These are phyloP conservation scores for Citrus unshiu DNA, from an alignment of 345 rosid genomes.

Conservation along the genomic window DNA sequence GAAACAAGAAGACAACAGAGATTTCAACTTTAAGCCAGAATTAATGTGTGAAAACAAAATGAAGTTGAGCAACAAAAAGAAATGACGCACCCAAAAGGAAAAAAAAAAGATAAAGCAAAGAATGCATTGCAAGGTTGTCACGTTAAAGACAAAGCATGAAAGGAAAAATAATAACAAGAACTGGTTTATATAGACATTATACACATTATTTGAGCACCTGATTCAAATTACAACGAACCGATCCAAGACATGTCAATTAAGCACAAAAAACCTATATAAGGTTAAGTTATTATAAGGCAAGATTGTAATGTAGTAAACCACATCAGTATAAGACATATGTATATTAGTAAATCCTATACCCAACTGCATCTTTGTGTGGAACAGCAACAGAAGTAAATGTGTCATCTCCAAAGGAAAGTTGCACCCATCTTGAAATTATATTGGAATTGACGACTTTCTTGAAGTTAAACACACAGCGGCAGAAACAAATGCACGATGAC, in stretches of 20 bases:
- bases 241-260: background rate
- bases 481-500: background rate
- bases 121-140: background rate
- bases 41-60: background rate
- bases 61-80: background rate
- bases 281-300: background rate
- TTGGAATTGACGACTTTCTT: background rate
- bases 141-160: background rate
- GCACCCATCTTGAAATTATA: background rate
- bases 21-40: background rate
- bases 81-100: background rate
- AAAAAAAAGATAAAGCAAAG: background rate
- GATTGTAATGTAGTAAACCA: background rate
- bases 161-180: background rate
- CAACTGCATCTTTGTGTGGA: background rate
- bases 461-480: background rate
- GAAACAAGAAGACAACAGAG: constrained; percentile 10
- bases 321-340: background rate
- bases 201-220: background rate
- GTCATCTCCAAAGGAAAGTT: background rate
- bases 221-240: background rate
- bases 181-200: background rate
- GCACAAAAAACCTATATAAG: background rate
- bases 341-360: background rate
- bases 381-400: background rate